phyloP scores from a whole-genome alignment of 352 stramenopile genomes.

The Phytophthora ohioensis region DNA sequence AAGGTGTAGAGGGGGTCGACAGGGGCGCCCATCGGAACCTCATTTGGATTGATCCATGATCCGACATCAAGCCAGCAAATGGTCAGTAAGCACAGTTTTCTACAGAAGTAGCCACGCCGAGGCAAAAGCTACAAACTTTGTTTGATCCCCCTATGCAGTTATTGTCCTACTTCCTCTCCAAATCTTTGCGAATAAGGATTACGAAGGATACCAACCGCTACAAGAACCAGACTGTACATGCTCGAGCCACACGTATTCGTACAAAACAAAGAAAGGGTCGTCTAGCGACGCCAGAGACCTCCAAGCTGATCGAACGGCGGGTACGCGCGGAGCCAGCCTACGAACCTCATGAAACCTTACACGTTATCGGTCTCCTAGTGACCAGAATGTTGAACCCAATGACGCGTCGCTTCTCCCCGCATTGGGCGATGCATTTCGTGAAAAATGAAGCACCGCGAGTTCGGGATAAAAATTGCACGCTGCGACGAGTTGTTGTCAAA shows the following conservation, averaged over 20 bases:
- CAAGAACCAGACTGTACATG: not conserved
- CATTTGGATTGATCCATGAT: too few species aligned
- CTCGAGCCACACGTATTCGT: not conserved
- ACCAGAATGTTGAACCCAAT: not conserved
- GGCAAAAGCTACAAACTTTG: too few species aligned
- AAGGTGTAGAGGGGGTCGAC: not conserved
- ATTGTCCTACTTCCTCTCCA: not conserved
- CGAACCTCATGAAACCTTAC: not conserved
- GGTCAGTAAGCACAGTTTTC: too few species aligned
- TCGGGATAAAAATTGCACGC: not conserved
- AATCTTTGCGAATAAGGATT: not conserved
- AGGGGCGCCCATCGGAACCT: too few species aligned
- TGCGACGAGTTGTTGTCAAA: not conserved
- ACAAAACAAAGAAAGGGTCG: not conserved
- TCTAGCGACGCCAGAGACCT: not conserved
- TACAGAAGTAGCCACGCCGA: too few species aligned
- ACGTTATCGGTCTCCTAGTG: not conserved
- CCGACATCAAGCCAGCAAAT: too few species aligned
- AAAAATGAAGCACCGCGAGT: not conserved
- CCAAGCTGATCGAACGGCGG: not conserved
- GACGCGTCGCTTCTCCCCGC: not conserved
- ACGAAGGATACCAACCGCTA: not conserved
- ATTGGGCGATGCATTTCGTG: not conserved
- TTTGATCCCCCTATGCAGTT: too few species aligned
- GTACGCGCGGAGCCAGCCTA: not conserved